phyloP scores from a whole-genome alignment of 2,329 filamentous ascomycete species.

The Periconia sp. region DNA sequence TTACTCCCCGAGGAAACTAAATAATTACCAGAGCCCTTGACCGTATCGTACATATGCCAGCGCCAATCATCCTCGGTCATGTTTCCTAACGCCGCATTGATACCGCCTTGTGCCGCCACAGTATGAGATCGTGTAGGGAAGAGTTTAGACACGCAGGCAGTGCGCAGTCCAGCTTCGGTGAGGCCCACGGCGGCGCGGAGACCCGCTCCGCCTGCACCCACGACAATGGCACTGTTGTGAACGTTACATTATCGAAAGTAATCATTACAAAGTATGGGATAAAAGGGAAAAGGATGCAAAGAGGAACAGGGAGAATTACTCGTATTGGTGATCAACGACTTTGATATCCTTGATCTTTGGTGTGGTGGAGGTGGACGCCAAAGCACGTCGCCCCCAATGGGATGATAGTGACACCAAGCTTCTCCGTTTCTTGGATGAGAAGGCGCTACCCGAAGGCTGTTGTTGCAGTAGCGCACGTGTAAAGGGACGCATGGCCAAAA shows the following conservation, averaged over 20 bases:
- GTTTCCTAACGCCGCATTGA: constrained; percentile 58
- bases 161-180: constrained; percentile 65
- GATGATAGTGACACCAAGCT: not conserved
- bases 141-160: constrained; percentile 65
- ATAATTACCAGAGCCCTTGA: constrained; percentile 50
- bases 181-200: constrained; percentile 65
- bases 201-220: constrained; percentile 62
- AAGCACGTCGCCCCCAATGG: constrained; percentile 13
- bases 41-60: constrained; percentile 64
- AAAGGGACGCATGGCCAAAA: constrained; percentile 27
- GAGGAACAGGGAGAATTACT: constrained; percentile 17
- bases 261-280: not conserved
- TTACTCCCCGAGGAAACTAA: not conserved
- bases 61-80: constrained; percentile 60
- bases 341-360: constrained; percentile 21
- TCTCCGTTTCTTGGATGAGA: too few species aligned
- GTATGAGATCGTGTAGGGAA: constrained; percentile 67
- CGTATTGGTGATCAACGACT: constrained; percentile 39
- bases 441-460: constrained; percentile 8
- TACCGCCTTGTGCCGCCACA: constrained; percentile 68
- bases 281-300: not conserved
- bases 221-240: constrained; percentile 43
- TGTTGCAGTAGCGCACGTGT: constrained; percentile 21
- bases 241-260: not conserved
- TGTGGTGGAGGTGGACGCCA: constrained; percentile 9